These are phyloP conservation scores for Hygrophoropsis aurantiaca DNA, from an alignment of 768 basidiomycete genomes.

Conservation along the genomic window DNA sequence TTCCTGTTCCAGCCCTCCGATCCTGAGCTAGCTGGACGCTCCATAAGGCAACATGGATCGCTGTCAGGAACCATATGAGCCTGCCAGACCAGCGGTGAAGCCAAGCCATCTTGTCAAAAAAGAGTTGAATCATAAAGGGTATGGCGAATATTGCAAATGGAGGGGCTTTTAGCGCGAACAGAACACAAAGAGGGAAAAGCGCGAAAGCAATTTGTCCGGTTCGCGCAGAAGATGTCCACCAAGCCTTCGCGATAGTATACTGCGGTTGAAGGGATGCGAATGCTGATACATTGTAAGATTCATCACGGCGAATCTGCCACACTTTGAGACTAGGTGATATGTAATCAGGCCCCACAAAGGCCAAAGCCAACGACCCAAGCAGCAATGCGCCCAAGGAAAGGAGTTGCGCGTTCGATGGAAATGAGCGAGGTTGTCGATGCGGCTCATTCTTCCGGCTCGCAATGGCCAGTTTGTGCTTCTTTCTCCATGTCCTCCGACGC, in stretches of 20 bases:
- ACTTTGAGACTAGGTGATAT: conserved; percentile 49
- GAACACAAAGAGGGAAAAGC: conserved; percentile 66
- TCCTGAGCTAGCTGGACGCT: conserved; percentile 63
- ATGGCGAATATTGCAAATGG: conserved; percentile 74
- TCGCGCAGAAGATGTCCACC: conserved; percentile 71
- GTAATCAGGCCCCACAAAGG: conserved; percentile 69
- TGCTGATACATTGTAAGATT: conserved; percentile 25
- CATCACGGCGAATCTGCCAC: conserved; percentile 37
- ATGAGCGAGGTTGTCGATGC: conserved; percentile 41
- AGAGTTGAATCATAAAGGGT: conserved; percentile 58
- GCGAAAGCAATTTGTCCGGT: conserved; percentile 73
- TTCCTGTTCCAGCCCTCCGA: conserved; percentile 39
- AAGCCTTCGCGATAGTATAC: conserved; percentile 63
- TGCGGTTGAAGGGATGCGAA: conserved; percentile 44
- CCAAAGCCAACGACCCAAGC: conserved; percentile 42
- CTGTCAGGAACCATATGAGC: conserved; percentile 62
- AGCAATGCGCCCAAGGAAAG: conserved; percentile 47
- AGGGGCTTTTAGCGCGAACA: conserved; percentile 68
- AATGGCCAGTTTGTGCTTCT: conserved; percentile 39
- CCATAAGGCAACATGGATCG: conserved; percentile 67
- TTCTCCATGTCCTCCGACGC: conserved; percentile 58
- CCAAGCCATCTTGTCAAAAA: conserved; percentile 73
- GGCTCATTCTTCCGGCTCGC: conserved; percentile 32
- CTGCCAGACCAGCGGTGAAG: conserved; percentile 73
- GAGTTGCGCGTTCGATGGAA: conserved; percentile 68